Evolutionary conservation across 345 rosid species (phyloP).

Genomic region (Dipteronia sinensis): DNA sequence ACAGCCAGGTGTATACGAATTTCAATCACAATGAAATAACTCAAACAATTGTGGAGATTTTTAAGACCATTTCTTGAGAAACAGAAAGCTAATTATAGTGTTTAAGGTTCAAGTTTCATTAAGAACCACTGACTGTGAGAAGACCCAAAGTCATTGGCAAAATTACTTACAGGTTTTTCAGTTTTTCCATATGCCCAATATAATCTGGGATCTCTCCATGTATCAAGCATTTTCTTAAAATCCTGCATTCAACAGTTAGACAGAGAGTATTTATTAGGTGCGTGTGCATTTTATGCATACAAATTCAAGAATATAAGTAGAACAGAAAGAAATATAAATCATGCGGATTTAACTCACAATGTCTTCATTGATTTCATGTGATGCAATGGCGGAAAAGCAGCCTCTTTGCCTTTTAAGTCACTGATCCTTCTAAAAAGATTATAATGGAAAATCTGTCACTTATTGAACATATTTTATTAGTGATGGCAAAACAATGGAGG

Average conservation of each 20-base stretch:
- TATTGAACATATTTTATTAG: neutral
- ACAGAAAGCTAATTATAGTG: neutral
- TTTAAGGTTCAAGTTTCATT: neutral
- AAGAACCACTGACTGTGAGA: neutral
- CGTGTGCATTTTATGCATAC: neutral
- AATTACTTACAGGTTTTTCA: slow-evolving; percentile 71
- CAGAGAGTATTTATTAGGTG: neutral
- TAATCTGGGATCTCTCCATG: slow-evolving; percentile 62
- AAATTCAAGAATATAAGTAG: neutral
- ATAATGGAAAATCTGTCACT: slow-evolving; percentile 15
- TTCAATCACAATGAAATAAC: neutral
- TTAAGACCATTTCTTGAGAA: neutral
- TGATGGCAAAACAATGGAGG: neutral
- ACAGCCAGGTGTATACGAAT: slow-evolving; percentile 10
- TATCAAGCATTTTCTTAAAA: slow-evolving; percentile 64
- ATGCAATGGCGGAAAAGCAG: slow-evolving; percentile 57
- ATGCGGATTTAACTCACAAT: slow-evolving; percentile 54
- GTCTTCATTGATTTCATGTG: slow-evolving; percentile 65
- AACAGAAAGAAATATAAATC: neutral
- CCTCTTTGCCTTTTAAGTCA: slow-evolving; percentile 60
- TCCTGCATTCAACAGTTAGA: slow-evolving; percentile 42
- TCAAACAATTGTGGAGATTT: neutral
- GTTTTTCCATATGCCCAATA: slow-evolving; percentile 56
- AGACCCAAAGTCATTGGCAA: slow-evolving; percentile 1
- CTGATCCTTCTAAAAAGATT: slow-evolving; percentile 66